Evolutionary conservation across 176 grass and related monocot genomes (phyloP), one percentile per base, ranked within the genome.

Genomic region (Cocos nucifera): DNA sequence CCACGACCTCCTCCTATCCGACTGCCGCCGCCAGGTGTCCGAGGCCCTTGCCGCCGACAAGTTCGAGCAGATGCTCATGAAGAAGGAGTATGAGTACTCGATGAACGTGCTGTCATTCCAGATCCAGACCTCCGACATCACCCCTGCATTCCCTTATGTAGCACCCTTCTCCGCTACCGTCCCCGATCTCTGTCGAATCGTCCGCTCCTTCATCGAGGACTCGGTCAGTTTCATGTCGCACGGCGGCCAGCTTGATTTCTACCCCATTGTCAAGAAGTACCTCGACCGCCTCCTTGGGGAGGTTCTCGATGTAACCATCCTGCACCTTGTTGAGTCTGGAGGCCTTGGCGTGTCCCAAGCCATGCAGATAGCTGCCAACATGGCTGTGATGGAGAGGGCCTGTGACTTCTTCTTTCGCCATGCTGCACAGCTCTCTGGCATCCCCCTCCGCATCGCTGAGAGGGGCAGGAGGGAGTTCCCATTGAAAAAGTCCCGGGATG

Each of bases 31-130:
- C 53, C 88, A 98, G 82, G 94, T 98, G 25, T 81, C 71, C 12
- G 94, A 98, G 75, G 76, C 85, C 52, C 77, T 98, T 6, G 81
- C 81, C 15, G 87, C 94, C 44, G 94, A 98, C 70, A 88, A 83
- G 58, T 92, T 93, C 51, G 94, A 92, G 70, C 94, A 98, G 69
- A 93, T 98, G 94, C 63, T 98, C 48, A 98, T 98, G 94, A 98
- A 84, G 66, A 98, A 93, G 79, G 94, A 98, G 78, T 98, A 98
- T 27, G 94, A 98, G 50, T 98, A 98, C 71, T 92, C 94, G 26
- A 98, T 98, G 94, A 93, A 98, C 55, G 88, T 98, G 14, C 76
- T 92, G 68, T 85, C 94, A 18, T 98, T 98, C 80, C 87, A 89
- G 63, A 92, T 98, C 67, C 94, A 98, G 76, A 92, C 76, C 63